A percentile compares a stretch with the other conserved stretches of the same genome.
These are phyloP conservation scores for Murraya paniculata DNA, from an alignment of 345 rosid genomes.

Conservation along the genomic window DNA sequence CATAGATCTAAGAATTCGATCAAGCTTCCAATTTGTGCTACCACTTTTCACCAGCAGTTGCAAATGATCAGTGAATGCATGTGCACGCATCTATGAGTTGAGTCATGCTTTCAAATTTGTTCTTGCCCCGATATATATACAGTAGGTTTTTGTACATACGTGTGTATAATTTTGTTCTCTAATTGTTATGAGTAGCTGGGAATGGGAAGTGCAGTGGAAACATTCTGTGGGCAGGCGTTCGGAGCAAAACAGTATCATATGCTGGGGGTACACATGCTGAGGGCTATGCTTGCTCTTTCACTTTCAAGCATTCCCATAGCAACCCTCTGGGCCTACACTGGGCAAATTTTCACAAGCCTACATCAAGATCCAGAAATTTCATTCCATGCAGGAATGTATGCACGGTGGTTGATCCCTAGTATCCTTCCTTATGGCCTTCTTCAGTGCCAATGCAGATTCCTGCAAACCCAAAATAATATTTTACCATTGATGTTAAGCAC, in stretches of 20 bases:
- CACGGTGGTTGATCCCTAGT: slow-evolving; percentile 30
- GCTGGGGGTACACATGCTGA: slow-evolving; percentile 33
- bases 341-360: slow-evolving; percentile 20
- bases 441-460: slow-evolving; percentile 35
- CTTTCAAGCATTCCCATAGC: slow-evolving; percentile 28
- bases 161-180: neutral
- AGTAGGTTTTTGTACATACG: neutral
- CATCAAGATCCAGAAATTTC: slow-evolving; percentile 26
- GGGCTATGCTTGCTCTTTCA: slow-evolving; percentile 34
- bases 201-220: slow-evolving; percentile 40
- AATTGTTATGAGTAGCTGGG: slow-evolving; percentile 24
- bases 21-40: too few species aligned
- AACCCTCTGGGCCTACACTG: slow-evolving; percentile 23
- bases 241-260: slow-evolving; percentile 31
- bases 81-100: neutral
- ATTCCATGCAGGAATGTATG: slow-evolving; percentile 22
- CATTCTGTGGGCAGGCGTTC: slow-evolving; percentile 36
- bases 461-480: slow-evolving; percentile 28
- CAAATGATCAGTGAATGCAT: too few species aligned
- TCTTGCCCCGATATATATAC: too few species aligned
- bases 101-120: too few species aligned
- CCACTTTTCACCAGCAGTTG: too few species aligned
- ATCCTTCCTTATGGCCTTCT: slow-evolving; percentile 34
- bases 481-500: slow-evolving; percentile 24
- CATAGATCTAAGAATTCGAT: too few species aligned